Base-by-base conservation (phyloP, 2,329 filamentous ascomycete genomes). In the Lasiodiplodia theobromae region DNA sequence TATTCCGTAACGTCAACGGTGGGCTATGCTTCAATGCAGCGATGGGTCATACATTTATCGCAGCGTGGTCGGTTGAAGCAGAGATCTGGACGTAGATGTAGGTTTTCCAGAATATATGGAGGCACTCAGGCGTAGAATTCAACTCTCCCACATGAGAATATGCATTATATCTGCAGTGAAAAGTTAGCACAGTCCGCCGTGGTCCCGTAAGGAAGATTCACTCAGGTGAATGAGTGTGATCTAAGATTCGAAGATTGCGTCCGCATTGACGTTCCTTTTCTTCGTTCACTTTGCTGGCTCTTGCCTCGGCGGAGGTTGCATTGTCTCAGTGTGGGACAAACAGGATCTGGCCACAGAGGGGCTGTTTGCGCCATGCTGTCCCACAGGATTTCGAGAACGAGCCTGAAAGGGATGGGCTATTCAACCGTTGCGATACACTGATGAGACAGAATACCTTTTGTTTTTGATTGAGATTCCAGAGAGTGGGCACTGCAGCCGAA, bases 331-430 rank as follows among this genome's bases (percentile, higher is more conserved):
- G 25, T 28, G 25, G 28, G 12, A 77, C 72, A 64, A 82, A 73
- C 7, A 82, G 70, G 2, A 81, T 77, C 0, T 79, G 79, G 80
- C 4, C 28, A 28, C 28, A 28, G 28, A 5, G 28, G 5, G 28
- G 28, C 5, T 28, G 28, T 28, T 28, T 28, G 28, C 28, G 5
- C 28, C 4, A 76, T 76, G 21, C 71, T 72, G 72, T 82, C 76
- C 80, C 81, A 82, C 0, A 80, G 81, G 1, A 83, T 80, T 74
- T 82, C 81, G 44, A 79, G 82, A 56, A 79, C 73, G 37, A 83
- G 74, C 0, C 68, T 71, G 74, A 82, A 82, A 2, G 80, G 78
- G 25, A 83, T 77, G 67, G 66, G 57, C 71, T 82, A 82, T 25
- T 82, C 77, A 49, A 71, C 68, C 7, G 82, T 75, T 4, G 76